A percentile compares a stretch with the other conserved stretches of the same genome.
Conservation (phyloP, 805 yeast species). For the Sugiyamaella valdiviana region DNA sequence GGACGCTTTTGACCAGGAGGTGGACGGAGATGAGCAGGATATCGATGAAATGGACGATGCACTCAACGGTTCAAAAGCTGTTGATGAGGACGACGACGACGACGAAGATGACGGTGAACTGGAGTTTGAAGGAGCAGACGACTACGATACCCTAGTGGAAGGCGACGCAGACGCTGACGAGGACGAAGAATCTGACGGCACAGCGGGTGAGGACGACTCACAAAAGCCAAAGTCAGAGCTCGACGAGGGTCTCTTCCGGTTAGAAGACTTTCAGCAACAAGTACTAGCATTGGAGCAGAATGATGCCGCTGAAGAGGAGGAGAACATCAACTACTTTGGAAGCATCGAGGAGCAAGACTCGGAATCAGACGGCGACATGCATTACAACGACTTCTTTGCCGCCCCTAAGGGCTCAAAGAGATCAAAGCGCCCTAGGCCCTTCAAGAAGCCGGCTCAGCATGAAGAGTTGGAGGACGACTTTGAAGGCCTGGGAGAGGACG, state of each 20-base stretch:
- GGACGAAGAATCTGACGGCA: conserved; percentile 25
- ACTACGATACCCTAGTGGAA: conserved; percentile 27
- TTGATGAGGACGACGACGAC: conserved; percentile 24
- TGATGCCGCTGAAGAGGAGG: conserved; percentile 40
- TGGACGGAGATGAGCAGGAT: conserved; percentile 18
- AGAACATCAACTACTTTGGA: conserved; percentile 42
- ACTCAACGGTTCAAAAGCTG: conserved; percentile 27
- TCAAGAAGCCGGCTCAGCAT: conserved; percentile 3
- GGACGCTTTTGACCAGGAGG: conserved; percentile 14
- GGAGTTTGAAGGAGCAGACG: conserved; percentile 14
- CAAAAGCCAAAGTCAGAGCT: conserved; percentile 36
- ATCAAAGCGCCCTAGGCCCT: background rate
- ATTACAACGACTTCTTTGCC: conserved; percentile 37
- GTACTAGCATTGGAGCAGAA: conserved; percentile 56
- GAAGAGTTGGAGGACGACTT: conserved; percentile 21
- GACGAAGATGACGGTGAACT: conserved; percentile 18
- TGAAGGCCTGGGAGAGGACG: conserved; percentile 22
- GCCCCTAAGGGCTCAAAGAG: conserved; percentile 25
- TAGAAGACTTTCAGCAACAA: conserved; percentile 76
- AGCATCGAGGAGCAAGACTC: conserved; percentile 37
- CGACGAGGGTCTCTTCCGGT: conserved; percentile 77
- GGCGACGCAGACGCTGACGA: conserved; percentile 28
- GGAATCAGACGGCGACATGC: conserved; percentile 37
- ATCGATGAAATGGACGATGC: conserved; percentile 22
- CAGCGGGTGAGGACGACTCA: conserved; percentile 27